Evolutionary conservation across 345 rosid genomes (phyloP).

Genomic region (Moricandia moricandioides): DNA sequence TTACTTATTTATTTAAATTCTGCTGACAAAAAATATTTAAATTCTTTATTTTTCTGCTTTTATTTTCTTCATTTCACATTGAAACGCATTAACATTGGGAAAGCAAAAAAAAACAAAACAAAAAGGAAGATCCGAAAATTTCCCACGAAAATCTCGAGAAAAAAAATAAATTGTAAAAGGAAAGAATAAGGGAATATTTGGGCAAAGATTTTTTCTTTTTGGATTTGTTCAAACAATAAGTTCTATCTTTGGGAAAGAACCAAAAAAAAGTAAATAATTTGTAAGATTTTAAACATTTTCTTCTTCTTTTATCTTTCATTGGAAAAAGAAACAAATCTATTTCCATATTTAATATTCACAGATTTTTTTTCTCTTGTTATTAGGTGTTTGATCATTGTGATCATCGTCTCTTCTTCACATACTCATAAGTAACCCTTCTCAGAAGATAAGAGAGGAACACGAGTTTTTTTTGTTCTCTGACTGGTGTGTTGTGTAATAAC

Average conservation of each 20-base stretch:
- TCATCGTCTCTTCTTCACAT: slow-evolving; percentile 22
- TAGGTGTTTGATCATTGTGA: slow-evolving; percentile 38
- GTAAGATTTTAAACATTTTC: slow-evolving; percentile 16
- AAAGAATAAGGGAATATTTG: slow-evolving; percentile 51
- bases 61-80: not conserved
- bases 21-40: too few relatives aligned
- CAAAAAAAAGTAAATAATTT: slow-evolving; percentile 19
- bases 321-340: not conserved
- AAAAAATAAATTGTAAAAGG: slow-evolving; percentile 16
- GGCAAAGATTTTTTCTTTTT: slow-evolving; percentile 36
- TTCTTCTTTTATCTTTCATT: slow-evolving; percentile 5
- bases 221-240: slow-evolving; percentile 37
- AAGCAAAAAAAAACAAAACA: not conserved
- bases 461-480: not conserved
- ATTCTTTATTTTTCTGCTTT: not conserved
- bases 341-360: not conserved
- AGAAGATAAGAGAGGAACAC: slow-evolving; percentile 8
- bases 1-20: not conserved
- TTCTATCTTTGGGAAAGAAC: slow-evolving; percentile 28
- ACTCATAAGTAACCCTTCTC: slow-evolving; percentile 16
- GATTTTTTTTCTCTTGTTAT: not conserved
- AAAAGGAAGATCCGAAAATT: slow-evolving; percentile 47
- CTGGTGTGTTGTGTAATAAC: slow-evolving; percentile 9
- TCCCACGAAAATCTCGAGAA: slow-evolving; percentile 6
- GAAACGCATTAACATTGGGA: not conserved